Percentiles rank a stretch among this genome's conserved stretches.
Conservation (phyloP, 768 basidiomycete species). For the Sporobolomyces pararoseus region DNA sequence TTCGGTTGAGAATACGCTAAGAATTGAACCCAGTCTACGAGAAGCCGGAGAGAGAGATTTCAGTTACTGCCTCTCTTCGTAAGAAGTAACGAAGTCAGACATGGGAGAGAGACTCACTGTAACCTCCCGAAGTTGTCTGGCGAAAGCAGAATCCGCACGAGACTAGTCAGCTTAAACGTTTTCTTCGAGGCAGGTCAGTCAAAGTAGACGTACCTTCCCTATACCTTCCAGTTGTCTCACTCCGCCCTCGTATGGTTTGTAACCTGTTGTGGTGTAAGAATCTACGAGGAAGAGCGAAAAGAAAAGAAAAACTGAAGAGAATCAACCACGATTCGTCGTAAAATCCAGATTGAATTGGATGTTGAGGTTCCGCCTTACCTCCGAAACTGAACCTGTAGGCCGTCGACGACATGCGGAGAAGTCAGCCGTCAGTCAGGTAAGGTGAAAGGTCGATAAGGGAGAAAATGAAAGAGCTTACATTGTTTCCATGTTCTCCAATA, state of each 20-base stretch:
- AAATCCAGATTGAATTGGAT: no score
- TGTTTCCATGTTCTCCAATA: conserved; percentile 13
- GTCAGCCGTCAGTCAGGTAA: neutral
- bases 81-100: no score
- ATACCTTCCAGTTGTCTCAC: conserved; percentile 1
- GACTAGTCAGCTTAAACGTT: no score
- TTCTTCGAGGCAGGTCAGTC: no score
- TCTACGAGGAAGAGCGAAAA: neutral
- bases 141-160: no score
- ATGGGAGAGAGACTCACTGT: conserved; percentile 4
- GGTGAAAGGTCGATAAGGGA: no score
- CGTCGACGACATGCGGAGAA: neutral
- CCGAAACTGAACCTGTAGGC: conserved; percentile 20
- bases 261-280: conserved; percentile 14
- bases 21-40: conserved; percentile 26
- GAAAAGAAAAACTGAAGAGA: no score
- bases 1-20: conserved; percentile 2
- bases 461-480: conserved; percentile 5
- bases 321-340: no score
- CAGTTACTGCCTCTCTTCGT: neutral
- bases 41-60: no score
- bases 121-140: conserved; percentile 13
- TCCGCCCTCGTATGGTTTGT: neutral
- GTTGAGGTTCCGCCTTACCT: conserved; percentile 13
- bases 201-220: neutral